Conservation (phyloP, 306 rosid species). For the Sphenostylis stenocarpa region DNA sequence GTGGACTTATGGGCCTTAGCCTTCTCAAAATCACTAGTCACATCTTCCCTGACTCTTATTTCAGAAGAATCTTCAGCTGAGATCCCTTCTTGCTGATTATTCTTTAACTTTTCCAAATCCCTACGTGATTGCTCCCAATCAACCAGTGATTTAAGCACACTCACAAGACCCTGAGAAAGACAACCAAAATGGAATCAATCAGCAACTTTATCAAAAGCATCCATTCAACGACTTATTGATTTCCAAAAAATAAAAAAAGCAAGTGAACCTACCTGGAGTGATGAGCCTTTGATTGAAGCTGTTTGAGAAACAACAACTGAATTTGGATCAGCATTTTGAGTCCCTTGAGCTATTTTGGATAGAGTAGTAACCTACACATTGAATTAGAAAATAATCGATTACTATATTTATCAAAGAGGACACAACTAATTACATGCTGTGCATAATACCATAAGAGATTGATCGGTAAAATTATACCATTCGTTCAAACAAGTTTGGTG, state of each 20-base stretch:
- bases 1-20: slow-evolving; percentile 98
- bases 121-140: slow-evolving; percentile 87
- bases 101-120: slow-evolving; percentile 58
- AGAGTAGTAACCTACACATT: slow-evolving; percentile 78
- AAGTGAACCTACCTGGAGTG: slow-evolving; percentile 81
- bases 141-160: slow-evolving; percentile 92
- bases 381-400: slow-evolving; percentile 33
- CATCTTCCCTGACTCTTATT: slow-evolving; percentile 65
- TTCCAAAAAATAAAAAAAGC: slow-evolving; percentile 31
- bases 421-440: slow-evolving; percentile 13
- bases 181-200: slow-evolving; percentile 38
- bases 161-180: slow-evolving; percentile 84
- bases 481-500: slow-evolving; percentile 98
- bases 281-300: slow-evolving; percentile 83
- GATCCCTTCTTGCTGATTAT: slow-evolving; percentile 55
- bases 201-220: slow-evolving; percentile 19
- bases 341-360: slow-evolving; percentile 90
- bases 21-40: slow-evolving; percentile 80
- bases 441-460: slow-evolving; percentile 28
- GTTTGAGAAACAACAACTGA: slow-evolving; percentile 69
- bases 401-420: slow-evolving; percentile 18
- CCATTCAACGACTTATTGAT: slow-evolving; percentile 19
- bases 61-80: slow-evolving; percentile 70
- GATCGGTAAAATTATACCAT: slow-evolving; percentile 56
- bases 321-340: slow-evolving; percentile 81